Percentiles rank a stretch among this genome's conserved stretches.
Conservation (phyloP, 1,284 basidiomycete species). For the Cryptococcus wingfieldii region DNA sequence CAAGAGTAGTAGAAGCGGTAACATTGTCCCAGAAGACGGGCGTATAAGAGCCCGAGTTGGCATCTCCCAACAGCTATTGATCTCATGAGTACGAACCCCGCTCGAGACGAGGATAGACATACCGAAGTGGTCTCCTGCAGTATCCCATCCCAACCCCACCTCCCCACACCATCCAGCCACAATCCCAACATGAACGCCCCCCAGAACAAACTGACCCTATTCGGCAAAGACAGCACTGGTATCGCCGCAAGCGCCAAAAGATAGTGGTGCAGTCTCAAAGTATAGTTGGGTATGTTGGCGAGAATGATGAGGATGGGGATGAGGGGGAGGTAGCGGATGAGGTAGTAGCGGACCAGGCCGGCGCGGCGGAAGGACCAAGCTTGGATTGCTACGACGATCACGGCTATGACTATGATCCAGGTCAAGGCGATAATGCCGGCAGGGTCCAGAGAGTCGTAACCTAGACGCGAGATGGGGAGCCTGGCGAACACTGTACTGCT, state of each 20-base stretch:
- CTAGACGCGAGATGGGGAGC: constrained; percentile 37
- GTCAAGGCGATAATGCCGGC: constrained; percentile 30
- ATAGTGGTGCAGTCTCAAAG: constrained; percentile 42
- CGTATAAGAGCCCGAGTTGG: constrained; percentile 1
- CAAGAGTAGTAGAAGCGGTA: constrained; percentile 7
- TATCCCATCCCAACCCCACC: constrained; percentile 46
- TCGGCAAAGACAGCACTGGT: constrained; percentile 38
- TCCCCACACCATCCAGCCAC: constrained; percentile 42
- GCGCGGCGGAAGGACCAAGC: constrained; percentile 28
- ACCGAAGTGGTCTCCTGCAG: constrained; percentile 32
- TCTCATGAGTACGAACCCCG: neutral
- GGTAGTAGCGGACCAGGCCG: constrained; percentile 37
- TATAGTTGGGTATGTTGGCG: constrained; percentile 31
- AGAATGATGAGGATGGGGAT: constrained; percentile 35
- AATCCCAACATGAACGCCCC: constrained; percentile 40
- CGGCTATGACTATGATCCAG: constrained; percentile 23
- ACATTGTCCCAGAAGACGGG: constrained; percentile 12
- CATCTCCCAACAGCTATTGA: constrained; percentile 27
- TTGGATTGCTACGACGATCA: constrained; percentile 35
- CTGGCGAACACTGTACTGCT: constrained; percentile 36
- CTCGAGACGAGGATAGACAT: constrained; percentile 3
- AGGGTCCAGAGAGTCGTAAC: constrained; percentile 30
- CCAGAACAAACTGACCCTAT: constrained; percentile 32
- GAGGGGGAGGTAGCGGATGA: constrained; percentile 39
- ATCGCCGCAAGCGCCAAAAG: constrained; percentile 32